A percentile compares a stretch with the other conserved stretches of the same genome.
phyloP scores from a whole-genome alignment of 1,139 yeast genomes.

The Lodderomyces pseudojiufengensis region DNA sequence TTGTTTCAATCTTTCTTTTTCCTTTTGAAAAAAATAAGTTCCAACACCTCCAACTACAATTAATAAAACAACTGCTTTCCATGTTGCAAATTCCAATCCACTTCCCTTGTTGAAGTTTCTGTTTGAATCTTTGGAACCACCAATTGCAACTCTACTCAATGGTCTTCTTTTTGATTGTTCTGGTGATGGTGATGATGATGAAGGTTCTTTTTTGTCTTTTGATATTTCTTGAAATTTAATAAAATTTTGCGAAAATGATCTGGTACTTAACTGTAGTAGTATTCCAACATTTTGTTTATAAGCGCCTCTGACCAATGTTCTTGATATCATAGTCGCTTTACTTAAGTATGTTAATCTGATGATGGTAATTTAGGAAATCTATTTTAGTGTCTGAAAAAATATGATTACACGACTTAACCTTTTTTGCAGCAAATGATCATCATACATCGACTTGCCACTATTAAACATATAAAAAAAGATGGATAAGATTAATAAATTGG shows the following conservation, averaged over 20 bases:
- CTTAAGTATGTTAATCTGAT: conserved; percentile 1
- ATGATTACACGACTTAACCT: conserved; percentile 1
- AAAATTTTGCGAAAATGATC: background rate
- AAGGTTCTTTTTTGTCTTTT: too few relatives aligned
- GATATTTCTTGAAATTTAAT: conserved; percentile 7
- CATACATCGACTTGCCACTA: background rate
- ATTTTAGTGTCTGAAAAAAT: too few relatives aligned
- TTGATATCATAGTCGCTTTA: background rate
- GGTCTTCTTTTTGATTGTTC: conserved; percentile 30
- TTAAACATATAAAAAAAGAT: background rate
- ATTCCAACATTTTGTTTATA: background rate
- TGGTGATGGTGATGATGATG: conserved; percentile 1
- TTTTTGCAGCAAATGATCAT: background rate
- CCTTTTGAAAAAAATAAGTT: conserved; percentile 65
- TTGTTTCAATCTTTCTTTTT: conserved; percentile 67
- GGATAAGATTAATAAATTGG: conserved; percentile 16
- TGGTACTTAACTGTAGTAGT: background rate
- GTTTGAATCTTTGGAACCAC: conserved; percentile 25
- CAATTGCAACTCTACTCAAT: conserved; percentile 49
- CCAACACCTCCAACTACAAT: conserved; percentile 65
- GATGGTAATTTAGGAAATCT: too few relatives aligned
- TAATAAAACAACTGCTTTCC: conserved; percentile 77
- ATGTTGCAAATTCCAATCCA: conserved; percentile 65
- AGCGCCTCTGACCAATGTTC: conserved; percentile 2
- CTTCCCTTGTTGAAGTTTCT: conserved; percentile 29